These are phyloP conservation scores for Nakazawaea wyomingensis DNA, from an alignment of 805 yeast species.

Conservation along the genomic window DNA sequence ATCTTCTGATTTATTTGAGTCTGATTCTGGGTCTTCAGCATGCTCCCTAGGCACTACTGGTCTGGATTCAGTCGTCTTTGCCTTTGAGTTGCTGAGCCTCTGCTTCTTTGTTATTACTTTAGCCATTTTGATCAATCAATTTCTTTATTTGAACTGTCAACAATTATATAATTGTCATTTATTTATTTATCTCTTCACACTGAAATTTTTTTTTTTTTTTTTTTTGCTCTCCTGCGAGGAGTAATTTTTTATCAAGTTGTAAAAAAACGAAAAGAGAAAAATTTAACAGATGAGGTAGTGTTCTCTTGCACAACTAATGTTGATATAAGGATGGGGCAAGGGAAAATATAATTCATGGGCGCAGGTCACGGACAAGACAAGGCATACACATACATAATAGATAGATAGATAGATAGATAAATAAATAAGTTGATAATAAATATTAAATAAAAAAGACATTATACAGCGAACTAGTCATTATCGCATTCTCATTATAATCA, in stretches of 20 bases:
- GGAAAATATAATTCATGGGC: no score
- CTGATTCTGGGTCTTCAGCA: conserved; percentile 22
- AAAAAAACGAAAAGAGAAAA: no score
- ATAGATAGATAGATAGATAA: background rate
- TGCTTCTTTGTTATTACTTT: background rate
- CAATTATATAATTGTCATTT: no score
- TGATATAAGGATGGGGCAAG: no score
- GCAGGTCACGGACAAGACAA: background rate
- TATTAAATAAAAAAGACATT: background rate
- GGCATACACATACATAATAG: background rate
- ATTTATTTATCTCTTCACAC: background rate
- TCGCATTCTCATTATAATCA: no score
- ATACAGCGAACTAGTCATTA: background rate
- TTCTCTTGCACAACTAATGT: no score
- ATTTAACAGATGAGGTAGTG: conserved; percentile 4
- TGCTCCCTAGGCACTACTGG: background rate
- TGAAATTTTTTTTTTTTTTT: no score
- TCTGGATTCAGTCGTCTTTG: no score
- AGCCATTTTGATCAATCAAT: no score
- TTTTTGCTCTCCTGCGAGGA: no score
- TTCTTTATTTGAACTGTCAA: no score
- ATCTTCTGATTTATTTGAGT: conserved; percentile 11
- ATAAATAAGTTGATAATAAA: background rate
- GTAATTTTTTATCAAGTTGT: no score
- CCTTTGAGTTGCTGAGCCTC: background rate